Evolutionary conservation across 2,329 filamentous ascomycete genomes (phyloP).

Genomic region (Fusarium ramigenum): DNA sequence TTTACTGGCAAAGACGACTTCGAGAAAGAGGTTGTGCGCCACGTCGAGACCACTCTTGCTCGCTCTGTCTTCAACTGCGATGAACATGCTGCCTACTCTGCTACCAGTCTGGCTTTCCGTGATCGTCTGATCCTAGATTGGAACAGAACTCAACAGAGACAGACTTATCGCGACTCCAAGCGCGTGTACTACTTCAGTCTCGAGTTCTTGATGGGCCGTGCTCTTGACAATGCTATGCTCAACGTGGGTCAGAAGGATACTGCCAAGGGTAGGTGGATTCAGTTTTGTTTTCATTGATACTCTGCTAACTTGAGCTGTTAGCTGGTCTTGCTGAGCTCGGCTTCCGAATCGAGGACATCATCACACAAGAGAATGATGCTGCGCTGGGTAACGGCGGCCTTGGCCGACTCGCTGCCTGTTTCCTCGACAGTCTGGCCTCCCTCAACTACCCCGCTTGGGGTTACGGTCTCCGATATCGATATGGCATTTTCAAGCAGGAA

Average conservation of each 20-base stretch:
- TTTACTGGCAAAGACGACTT: constrained; percentile 87
- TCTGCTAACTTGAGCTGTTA: constrained; percentile 49
- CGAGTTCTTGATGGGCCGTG: constrained; percentile 96
- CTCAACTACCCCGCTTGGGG: constrained; percentile 98
- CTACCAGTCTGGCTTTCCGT: constrained; percentile 89
- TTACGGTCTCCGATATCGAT: constrained; percentile 93
- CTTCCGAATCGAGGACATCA: constrained; percentile 96
- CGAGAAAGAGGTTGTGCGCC: constrained; percentile 85
- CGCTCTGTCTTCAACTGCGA: constrained; percentile 99
- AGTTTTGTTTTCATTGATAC: neutral
- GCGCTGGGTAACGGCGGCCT: constrained; percentile 96
- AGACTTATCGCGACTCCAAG: constrained; percentile 91
- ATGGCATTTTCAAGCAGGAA: constrained; percentile 99
- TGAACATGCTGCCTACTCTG: constrained; percentile 90
- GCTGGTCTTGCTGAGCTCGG: constrained; percentile 89
- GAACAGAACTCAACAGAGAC: constrained; percentile 97
- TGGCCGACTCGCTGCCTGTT: constrained; percentile 93
- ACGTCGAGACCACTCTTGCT: constrained; percentile 95
- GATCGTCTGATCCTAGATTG: constrained; percentile 94
- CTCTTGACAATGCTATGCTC: constrained; percentile 98
- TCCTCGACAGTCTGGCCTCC: constrained; percentile 94
- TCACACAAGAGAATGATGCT: constrained; percentile 94
- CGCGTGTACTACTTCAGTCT: constrained; percentile 96
- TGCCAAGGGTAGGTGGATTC: constrained; percentile 71
- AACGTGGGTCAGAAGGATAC: constrained; percentile 90